Percentiles rank a stretch among this genome's conserved stretches.
Conservation (phyloP, 2,329 filamentous ascomycete species). For the Colletotrichum agaves region DNA sequence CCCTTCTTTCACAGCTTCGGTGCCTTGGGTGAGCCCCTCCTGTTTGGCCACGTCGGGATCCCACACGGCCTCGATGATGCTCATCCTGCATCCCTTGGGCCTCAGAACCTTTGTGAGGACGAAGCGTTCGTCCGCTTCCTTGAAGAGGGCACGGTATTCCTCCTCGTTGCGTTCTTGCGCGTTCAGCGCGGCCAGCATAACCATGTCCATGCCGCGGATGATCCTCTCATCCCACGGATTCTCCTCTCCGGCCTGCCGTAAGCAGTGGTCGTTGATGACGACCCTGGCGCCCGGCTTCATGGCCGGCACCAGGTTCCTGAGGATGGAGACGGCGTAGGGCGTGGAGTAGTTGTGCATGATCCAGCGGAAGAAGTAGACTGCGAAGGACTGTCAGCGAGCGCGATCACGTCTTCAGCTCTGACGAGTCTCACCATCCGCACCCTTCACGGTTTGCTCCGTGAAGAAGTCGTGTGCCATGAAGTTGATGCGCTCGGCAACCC, state of each 20-base stretch:
- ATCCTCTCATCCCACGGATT: constrained; percentile 58
- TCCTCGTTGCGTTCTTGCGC: constrained; percentile 60
- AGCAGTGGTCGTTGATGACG: constrained; percentile 46
- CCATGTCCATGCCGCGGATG: constrained; percentile 61
- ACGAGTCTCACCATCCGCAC: constrained; percentile 44
- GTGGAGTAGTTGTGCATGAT: constrained; percentile 60
- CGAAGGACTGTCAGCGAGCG: constrained; percentile 33
- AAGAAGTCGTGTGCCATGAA: constrained; percentile 40
- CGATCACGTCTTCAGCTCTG: no score
- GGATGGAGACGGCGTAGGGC: constrained; percentile 45
- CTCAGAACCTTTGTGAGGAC: constrained; percentile 56
- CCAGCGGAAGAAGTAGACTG: constrained; percentile 56
- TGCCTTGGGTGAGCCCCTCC: neutral
- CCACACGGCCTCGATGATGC: constrained; percentile 61
- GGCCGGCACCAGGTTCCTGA: constrained; percentile 49
- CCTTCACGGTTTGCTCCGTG: constrained; percentile 32
- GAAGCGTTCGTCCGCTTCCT: constrained; percentile 54
- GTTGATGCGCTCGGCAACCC: constrained; percentile 30
- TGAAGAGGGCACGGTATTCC: constrained; percentile 59
- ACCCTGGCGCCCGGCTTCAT: constrained; percentile 49
- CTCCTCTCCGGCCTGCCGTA: constrained; percentile 52
- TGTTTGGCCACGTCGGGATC: constrained; percentile 41
- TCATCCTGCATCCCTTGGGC: constrained; percentile 56
- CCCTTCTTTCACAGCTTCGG: neutral
- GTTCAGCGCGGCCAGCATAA: constrained; percentile 64